Percentiles rank a stretch among this genome's conserved stretches.
phyloP scores from a whole-genome alignment of 1,139 yeast species.

The Zygosaccharomyces pseudobailii region DNA sequence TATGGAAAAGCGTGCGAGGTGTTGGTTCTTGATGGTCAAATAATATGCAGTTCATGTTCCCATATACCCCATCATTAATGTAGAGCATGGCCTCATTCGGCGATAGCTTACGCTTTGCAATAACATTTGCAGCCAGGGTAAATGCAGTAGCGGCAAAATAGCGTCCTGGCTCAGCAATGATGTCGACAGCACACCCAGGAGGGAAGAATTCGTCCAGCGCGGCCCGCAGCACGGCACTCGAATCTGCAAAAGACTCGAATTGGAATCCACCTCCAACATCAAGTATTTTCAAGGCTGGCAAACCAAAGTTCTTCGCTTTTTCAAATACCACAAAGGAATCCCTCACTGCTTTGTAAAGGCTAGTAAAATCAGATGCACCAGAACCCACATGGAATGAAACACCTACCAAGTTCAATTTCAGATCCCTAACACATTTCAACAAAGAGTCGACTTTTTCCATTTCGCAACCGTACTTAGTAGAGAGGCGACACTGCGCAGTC shows the following conservation, averaged over 20 bases:
- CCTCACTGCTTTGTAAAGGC: slow-evolving; percentile 64
- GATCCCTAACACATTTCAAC: slow-evolving; percentile 56
- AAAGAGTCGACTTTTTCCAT: slow-evolving; percentile 50
- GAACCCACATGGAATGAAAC: slow-evolving; percentile 96
- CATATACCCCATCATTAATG: slow-evolving; percentile 93
- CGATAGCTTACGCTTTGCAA: slow-evolving; percentile 59
- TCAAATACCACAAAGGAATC: slow-evolving; percentile 75
- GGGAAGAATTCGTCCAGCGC: slow-evolving; percentile 62
- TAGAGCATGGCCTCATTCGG: slow-evolving; percentile 49
- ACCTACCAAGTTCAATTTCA: slow-evolving; percentile 66
- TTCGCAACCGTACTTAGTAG: slow-evolving; percentile 86
- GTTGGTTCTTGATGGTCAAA: slow-evolving; percentile 85
- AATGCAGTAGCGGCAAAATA: slow-evolving; percentile 83
- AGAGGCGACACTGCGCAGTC: slow-evolving; percentile 77
- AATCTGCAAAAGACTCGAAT: slow-evolving; percentile 54
- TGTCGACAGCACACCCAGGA: slow-evolving; percentile 39
- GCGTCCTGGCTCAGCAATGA: slow-evolving; percentile 95
- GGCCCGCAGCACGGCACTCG: slow-evolving; percentile 54
- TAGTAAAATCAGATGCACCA: slow-evolving; percentile 73
- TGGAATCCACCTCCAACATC: slow-evolving; percentile 97
- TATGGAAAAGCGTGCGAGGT: slow-evolving; percentile 60
- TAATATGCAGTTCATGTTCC: slow-evolving; percentile 87
- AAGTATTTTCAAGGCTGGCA: slow-evolving; percentile 39
- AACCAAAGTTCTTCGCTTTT: slow-evolving; percentile 37
- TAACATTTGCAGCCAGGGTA: slow-evolving; percentile 77